These are phyloP conservation scores for Metschnikowia colocasiae DNA, from an alignment of 805 yeast species.

Conservation along the genomic window DNA sequence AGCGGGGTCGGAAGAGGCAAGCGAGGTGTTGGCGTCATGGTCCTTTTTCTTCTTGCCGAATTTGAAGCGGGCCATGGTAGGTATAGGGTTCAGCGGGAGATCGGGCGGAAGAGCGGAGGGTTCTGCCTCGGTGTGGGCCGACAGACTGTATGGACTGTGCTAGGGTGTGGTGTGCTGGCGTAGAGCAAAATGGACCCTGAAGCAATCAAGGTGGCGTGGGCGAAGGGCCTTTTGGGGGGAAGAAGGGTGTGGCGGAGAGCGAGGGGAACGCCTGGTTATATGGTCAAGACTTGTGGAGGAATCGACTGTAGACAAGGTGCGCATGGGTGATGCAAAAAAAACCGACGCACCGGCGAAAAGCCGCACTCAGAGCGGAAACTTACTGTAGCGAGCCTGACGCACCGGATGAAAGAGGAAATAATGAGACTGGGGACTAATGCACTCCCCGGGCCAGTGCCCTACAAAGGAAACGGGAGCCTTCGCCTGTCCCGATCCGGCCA, in stretches of 20 bases:
- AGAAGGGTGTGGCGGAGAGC: not conserved
- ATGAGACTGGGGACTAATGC: not conserved
- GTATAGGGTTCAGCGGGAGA: not conserved
- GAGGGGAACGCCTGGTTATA: slow-evolving; percentile 5
- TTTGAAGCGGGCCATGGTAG: slow-evolving; percentile 53
- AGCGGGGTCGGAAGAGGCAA: slow-evolving; percentile 9
- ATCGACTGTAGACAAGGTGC: slow-evolving; percentile 2
- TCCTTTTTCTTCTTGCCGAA: slow-evolving; percentile 48
- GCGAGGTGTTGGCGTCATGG: slow-evolving; percentile 21
- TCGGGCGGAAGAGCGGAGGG: not conserved
- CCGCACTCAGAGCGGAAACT: slow-evolving; percentile 3
- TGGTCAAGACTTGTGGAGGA: not conserved
- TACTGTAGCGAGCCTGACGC: slow-evolving; percentile 2
- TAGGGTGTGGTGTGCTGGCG: too few species aligned
- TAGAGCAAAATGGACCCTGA: too few species aligned
- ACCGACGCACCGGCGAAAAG: slow-evolving; percentile 1
- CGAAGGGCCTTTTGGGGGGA: too few species aligned
- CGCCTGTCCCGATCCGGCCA: too few species aligned
- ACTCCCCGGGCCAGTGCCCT: not conserved
- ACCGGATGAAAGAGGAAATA: slow-evolving; percentile 3
- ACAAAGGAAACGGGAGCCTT: too few species aligned
- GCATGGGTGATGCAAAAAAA: slow-evolving; percentile 2
- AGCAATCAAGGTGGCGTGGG: too few species aligned
- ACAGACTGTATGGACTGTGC: not conserved
- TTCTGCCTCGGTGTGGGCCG: not conserved